A percentile compares a stretch with the other conserved stretches of the same genome.
Conservation (phyloP, 2,329 filamentous ascomycete species). For the Fusarium tuaranense region DNA sequence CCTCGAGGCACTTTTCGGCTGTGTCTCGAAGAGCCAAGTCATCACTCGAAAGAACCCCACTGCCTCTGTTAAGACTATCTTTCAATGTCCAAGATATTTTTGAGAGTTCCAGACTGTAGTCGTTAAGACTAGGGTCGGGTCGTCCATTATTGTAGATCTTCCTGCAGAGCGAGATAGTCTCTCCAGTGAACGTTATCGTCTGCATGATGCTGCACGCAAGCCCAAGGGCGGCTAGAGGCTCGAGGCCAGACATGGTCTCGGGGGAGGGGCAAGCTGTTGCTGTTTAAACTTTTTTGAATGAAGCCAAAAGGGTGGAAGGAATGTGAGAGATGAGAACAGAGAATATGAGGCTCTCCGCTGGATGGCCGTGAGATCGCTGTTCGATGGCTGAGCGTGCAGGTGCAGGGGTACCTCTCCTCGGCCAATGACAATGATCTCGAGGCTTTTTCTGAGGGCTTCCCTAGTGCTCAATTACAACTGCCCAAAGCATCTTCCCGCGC, state of each 20-base stretch:
- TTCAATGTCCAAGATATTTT: background rate
- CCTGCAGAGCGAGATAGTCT: background rate
- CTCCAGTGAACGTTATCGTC: background rate
- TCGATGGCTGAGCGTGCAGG: background rate
- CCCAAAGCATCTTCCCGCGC: background rate
- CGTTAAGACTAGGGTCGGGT: background rate
- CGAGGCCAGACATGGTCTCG: background rate
- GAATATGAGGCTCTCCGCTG: background rate
- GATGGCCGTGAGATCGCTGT: background rate
- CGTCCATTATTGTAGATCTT: background rate
- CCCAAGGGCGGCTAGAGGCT: background rate
- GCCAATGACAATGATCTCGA: background rate
- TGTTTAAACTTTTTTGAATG: background rate
- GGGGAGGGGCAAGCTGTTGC: rapidly evolving
- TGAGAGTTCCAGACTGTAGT: background rate
- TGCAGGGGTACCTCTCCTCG: background rate
- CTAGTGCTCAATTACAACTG: background rate
- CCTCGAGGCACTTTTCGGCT: background rate
- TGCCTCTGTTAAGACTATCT: background rate
- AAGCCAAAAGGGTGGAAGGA: no score
- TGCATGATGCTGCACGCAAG: background rate
- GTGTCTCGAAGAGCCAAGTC: background rate
- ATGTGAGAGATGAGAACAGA: background rate
- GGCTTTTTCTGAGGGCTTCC: background rate
- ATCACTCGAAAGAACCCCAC: background rate